These are phyloP conservation scores for Penicillium desertorum DNA, from an alignment of 495 filamentous ascomycete genomes.

Conservation along the genomic window DNA sequence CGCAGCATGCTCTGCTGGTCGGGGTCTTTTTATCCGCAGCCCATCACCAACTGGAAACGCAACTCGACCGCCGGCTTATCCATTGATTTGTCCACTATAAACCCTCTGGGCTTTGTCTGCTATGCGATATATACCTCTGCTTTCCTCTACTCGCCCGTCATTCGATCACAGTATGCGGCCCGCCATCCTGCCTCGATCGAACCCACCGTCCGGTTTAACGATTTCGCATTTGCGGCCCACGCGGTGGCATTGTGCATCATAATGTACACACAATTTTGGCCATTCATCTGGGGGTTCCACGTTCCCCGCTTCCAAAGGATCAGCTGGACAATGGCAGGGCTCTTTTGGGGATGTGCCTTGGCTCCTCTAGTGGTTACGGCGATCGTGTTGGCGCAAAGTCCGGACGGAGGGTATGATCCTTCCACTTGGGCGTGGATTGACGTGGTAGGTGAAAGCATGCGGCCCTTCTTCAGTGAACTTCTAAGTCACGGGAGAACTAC, in stretches of 20 bases:
- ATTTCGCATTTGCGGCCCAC: slow-evolving; percentile 82
- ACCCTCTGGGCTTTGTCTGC: slow-evolving; percentile 75
- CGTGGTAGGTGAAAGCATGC: slow-evolving; percentile 56
- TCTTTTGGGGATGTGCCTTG: slow-evolving; percentile 64
- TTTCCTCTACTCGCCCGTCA: slow-evolving; percentile 75
- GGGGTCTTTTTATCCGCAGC: slow-evolving; percentile 89
- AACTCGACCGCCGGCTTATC: slow-evolving; percentile 77
- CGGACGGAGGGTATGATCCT: slow-evolving; percentile 54
- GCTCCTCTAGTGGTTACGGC: slow-evolving; percentile 56
- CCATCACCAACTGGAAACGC: slow-evolving; percentile 70
- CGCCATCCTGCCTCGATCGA: slow-evolving; percentile 68
- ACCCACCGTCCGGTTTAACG: slow-evolving; percentile 86
- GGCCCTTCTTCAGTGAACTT: neutral
- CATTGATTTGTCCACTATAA: slow-evolving; percentile 82
- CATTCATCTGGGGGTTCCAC: slow-evolving; percentile 72
- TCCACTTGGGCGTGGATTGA: slow-evolving; percentile 73
- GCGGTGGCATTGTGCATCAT: slow-evolving; percentile 67
- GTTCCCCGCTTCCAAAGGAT: slow-evolving; percentile 52
- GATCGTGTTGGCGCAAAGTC: slow-evolving; percentile 51
- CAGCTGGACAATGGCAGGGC: slow-evolving; percentile 62
- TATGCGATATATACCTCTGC: slow-evolving; percentile 71
- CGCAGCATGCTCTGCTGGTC: slow-evolving; percentile 71
- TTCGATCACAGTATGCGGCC: slow-evolving; percentile 80
- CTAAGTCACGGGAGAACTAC: neutral
- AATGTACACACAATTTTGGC: slow-evolving; percentile 70